phyloP scores from a whole-genome alignment of 768 basidiomycete genomes.

The Tulasnella sp. region DNA sequence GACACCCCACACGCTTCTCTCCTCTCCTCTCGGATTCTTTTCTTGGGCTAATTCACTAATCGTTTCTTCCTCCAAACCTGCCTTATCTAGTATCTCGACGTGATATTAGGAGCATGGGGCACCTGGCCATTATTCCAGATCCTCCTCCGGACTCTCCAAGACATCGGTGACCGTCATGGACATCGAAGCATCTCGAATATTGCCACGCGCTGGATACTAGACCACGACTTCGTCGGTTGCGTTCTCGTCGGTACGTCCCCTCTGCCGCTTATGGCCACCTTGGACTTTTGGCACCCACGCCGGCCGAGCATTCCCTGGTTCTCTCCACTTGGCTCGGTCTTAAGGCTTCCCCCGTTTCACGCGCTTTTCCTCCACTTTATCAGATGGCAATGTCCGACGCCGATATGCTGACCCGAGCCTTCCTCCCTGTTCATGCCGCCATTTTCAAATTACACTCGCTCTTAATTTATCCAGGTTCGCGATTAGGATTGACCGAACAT shows the following conservation, averaged over 20 bases:
- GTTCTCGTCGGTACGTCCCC: conserved; percentile 58
- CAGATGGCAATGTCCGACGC: neutral
- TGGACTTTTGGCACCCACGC: neutral
- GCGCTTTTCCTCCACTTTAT: neutral
- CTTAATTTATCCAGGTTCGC: conserved; percentile 44
- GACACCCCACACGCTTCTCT: neutral
- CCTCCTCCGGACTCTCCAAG: conserved; percentile 50
- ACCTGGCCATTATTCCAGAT: conserved; percentile 66
- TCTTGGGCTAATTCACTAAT: neutral
- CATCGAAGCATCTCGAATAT: conserved; percentile 64
- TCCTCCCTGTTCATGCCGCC: neutral
- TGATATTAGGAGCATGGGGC: conserved; percentile 75
- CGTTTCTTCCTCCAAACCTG: conserved; percentile 10
- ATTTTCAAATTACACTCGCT: neutral
- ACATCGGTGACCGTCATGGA: conserved; percentile 59
- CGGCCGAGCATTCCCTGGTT: neutral
- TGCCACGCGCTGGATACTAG: conserved; percentile 75
- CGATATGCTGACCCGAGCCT: neutral
- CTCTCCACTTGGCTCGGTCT: neutral
- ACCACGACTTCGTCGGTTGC: conserved; percentile 68
- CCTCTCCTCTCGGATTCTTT: neutral
- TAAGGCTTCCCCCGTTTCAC: neutral
- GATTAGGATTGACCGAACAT: conserved; percentile 70
- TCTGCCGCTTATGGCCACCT: neutral
- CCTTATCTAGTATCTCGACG: conserved; percentile 63